Conservation (phyloP, 108 stramenopile species). For the Fragilaria crotonensis region DNA sequence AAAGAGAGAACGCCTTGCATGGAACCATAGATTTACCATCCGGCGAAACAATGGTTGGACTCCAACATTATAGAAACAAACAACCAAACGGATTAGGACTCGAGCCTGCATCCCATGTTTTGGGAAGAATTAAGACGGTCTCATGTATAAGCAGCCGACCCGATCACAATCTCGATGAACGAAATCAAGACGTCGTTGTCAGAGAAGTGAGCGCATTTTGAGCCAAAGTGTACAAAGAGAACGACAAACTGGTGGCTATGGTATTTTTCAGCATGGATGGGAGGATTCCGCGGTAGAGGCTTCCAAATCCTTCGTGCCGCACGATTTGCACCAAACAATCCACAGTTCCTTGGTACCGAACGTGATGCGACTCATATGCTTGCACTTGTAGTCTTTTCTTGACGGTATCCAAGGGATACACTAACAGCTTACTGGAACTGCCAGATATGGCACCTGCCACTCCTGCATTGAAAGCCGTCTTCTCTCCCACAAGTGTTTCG, state of each 20-base stretch:
- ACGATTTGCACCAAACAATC: constrained; percentile 61
- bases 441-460: constrained; percentile 81
- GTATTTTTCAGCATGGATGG: constrained; percentile 61
- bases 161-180: too few species aligned
- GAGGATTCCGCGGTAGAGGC: constrained; percentile 62
- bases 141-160: too few species aligned
- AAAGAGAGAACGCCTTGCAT: too few species aligned
- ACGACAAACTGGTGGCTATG: constrained; percentile 1
- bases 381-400: constrained; percentile 94
- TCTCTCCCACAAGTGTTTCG: constrained; percentile 50
- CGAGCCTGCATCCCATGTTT: too few species aligned
- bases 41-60: too few species aligned
- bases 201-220: too few species aligned
- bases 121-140: too few species aligned
- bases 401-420: constrained; percentile 93
- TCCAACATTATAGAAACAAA: too few species aligned
- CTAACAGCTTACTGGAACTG: constrained; percentile 74
- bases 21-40: too few species aligned
- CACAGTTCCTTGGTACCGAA: constrained; percentile 52
- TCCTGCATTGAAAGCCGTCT: constrained; percentile 25
- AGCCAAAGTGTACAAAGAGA: constrained; percentile 2
- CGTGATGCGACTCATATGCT: constrained; percentile 41
- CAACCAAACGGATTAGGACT: too few species aligned
- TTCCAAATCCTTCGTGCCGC: constrained; percentile 48
- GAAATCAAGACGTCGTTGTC: too few species aligned